Conservation (phyloP, 495 filamentous ascomycete genomes). For the Hypoxylon trugodes region DNA sequence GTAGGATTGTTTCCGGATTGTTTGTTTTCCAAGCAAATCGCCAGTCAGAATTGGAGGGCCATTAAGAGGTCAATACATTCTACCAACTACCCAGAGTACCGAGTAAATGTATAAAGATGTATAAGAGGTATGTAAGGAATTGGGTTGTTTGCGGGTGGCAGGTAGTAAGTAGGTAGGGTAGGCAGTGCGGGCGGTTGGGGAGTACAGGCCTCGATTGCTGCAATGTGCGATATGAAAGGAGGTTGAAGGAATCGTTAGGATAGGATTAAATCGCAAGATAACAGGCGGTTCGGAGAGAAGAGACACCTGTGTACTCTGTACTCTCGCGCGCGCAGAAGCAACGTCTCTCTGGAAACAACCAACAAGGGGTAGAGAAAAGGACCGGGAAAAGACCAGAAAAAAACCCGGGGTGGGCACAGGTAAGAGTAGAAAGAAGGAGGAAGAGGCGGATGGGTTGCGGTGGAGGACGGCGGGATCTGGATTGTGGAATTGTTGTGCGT, state of each 20-base stretch:
- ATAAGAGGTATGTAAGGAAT: too few relatives aligned
- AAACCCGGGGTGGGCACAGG: slow-evolving; percentile 21
- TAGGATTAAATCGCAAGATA: slow-evolving; percentile 33
- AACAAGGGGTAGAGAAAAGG: slow-evolving; percentile 26
- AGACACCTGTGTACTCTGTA: slow-evolving; percentile 38
- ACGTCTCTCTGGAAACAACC: slow-evolving; percentile 31
- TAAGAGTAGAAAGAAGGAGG: slow-evolving; percentile 29
- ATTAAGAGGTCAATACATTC: slow-evolving; percentile 24
- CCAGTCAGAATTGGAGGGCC: slow-evolving; percentile 16
- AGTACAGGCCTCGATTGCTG: slow-evolving; percentile 27
- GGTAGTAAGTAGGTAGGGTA: too few relatives aligned
- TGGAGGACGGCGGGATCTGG: slow-evolving; percentile 35
- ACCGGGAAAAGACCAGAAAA: slow-evolving; percentile 6
- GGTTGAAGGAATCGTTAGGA: slow-evolving; percentile 34
- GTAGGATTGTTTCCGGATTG: slow-evolving; percentile 2
- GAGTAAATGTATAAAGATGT: slow-evolving; percentile 8
- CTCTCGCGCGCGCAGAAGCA: too few relatives aligned
- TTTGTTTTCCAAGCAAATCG: slow-evolving; percentile 6
- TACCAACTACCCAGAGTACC: slow-evolving; percentile 15
- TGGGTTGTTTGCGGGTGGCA: slow-evolving; percentile 12
- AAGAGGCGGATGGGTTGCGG: slow-evolving; percentile 26
- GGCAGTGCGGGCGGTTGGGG: slow-evolving; percentile 35
- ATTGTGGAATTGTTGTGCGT: slow-evolving; percentile 36
- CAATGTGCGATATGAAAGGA: slow-evolving; percentile 36
- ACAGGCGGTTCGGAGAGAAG: slow-evolving; percentile 35